phyloP scores from a whole-genome alignment of 306 rosid genomes.

The Rubus idaeus region DNA sequence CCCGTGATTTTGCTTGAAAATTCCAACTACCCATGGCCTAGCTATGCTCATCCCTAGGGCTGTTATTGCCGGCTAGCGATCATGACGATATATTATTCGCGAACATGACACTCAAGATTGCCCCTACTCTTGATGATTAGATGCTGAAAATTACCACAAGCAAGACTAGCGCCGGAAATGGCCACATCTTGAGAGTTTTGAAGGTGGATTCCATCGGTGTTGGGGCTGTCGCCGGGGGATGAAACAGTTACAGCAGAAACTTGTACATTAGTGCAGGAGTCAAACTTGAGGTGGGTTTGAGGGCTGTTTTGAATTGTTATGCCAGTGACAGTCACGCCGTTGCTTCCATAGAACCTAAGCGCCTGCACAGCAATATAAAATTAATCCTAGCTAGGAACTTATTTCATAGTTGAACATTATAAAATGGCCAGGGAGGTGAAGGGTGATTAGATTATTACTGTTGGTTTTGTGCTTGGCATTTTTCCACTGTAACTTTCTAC shows the following conservation, averaged over 20 bases:
- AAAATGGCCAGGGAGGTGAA: not conserved
- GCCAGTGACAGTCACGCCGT: conserved; percentile 54
- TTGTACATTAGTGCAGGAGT: conserved; percentile 52
- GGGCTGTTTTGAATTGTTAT: conserved; percentile 76
- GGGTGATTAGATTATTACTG: conserved; percentile 33
- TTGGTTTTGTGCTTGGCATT: conserved; percentile 60
- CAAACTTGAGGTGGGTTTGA: conserved; percentile 67
- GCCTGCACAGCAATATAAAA: conserved; percentile 41
- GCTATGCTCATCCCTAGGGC: not conserved
- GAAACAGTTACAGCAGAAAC: conserved; percentile 45
- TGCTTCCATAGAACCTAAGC: conserved; percentile 68
- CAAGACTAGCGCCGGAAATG: conserved; percentile 51
- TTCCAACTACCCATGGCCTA: not conserved
- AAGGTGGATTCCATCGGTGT: conserved; percentile 82
- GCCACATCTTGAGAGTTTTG: conserved; percentile 55
- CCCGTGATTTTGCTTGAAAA: not conserved
- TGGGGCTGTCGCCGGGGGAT: conserved; percentile 73
- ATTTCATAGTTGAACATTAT: not conserved
- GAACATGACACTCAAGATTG: not conserved
- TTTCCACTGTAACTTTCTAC: conserved; percentile 20
- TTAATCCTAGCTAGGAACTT: not conserved
- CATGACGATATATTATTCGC: not conserved
- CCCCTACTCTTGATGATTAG: not conserved
- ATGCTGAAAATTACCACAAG: conserved; percentile 53
- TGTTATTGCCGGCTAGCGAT: not conserved